These are phyloP conservation scores for Aegilops speltoides DNA, from an alignment of 176 grass and related monocot species.

Conservation along the genomic window DNA sequence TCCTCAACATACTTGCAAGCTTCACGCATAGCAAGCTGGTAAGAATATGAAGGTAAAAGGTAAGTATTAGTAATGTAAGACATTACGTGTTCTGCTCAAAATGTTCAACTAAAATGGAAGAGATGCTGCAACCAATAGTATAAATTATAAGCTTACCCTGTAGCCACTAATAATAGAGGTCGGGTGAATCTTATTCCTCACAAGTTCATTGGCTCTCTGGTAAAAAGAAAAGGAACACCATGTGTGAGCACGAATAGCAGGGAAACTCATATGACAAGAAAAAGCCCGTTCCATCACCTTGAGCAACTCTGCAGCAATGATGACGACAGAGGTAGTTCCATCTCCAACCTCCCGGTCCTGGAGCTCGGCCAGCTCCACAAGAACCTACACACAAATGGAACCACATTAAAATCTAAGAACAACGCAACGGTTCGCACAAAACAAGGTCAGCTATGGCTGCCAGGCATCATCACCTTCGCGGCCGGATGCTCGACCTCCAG, in stretches of 20 bases:
- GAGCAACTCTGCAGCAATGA: slow-evolving; percentile 81
- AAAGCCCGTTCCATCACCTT: slow-evolving; percentile 50
- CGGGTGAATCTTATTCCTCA: slow-evolving; percentile 93
- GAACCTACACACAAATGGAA: slow-evolving; percentile 52
- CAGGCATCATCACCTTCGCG: slow-evolving; percentile 59
- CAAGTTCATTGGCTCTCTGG: slow-evolving; percentile 87
- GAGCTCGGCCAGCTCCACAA: slow-evolving; percentile 94
- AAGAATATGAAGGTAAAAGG: slow-evolving; percentile 18
- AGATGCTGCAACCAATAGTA: too few relatives aligned
- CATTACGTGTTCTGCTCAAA: not conserved
- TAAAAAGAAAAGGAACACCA: slow-evolving; percentile 12
- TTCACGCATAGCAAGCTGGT: slow-evolving; percentile 94
- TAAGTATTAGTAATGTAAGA: not conserved
- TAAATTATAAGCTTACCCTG: slow-evolving; percentile 50
- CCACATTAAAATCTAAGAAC: not conserved
- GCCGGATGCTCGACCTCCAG: slow-evolving; percentile 92
- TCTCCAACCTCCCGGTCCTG: slow-evolving; percentile 92
- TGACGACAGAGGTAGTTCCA: slow-evolving; percentile 87
- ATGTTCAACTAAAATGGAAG: slow-evolving; percentile 5
- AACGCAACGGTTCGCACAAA: not conserved
- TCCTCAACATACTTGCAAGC: slow-evolving; percentile 96
- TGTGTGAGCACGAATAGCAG: not conserved
- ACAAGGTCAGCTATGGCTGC: not conserved
- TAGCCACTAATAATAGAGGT: slow-evolving; percentile 95
- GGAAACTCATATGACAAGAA: not conserved